These are phyloP conservation scores for Cymbidium sinense DNA, from an alignment of 106 monocot genomes.

Conservation along the genomic window DNA sequence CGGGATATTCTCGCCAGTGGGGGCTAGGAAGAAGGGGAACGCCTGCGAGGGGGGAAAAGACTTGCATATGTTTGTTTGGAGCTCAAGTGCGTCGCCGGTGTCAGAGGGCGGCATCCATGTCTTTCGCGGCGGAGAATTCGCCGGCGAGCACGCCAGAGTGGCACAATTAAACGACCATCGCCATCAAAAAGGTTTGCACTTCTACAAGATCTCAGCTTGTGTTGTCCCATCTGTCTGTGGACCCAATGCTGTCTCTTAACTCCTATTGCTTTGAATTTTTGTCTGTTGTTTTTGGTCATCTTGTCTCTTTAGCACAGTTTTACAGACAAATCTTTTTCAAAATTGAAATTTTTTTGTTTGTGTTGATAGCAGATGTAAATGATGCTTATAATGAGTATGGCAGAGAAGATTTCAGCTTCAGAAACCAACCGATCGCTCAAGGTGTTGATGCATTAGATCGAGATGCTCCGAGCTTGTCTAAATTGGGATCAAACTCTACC, in stretches of 20 bases:
- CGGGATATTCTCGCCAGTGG: slow-evolving; percentile 1
- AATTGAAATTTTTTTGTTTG: not conserved
- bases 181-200: slow-evolving; percentile 4
- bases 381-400: slow-evolving; percentile 14
- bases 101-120: slow-evolving; percentile 21
- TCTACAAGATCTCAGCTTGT: not conserved
- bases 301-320: not conserved
- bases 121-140: slow-evolving; percentile 3
- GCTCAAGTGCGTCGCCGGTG: slow-evolving; percentile 35
- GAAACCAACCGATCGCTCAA: slow-evolving; percentile 13
- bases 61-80: slow-evolving; percentile 40
- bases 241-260: not conserved
- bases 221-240: not conserved
- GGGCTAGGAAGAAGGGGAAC: slow-evolving; percentile 10
- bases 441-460: slow-evolving; percentile 2
- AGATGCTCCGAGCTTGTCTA: slow-evolving; percentile 19
- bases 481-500: slow-evolving; percentile 28
- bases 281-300: not conserved
- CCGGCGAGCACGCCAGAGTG: not conserved
- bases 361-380: not conserved
- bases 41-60: slow-evolving; percentile 15
- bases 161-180: not conserved
- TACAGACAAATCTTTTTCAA: not conserved
- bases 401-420: slow-evolving; percentile 38
- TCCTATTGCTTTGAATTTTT: not conserved